phyloP scores from a whole-genome alignment of 2,329 filamentous ascomycete genomes.

The Stachybotrys echinatus region DNA sequence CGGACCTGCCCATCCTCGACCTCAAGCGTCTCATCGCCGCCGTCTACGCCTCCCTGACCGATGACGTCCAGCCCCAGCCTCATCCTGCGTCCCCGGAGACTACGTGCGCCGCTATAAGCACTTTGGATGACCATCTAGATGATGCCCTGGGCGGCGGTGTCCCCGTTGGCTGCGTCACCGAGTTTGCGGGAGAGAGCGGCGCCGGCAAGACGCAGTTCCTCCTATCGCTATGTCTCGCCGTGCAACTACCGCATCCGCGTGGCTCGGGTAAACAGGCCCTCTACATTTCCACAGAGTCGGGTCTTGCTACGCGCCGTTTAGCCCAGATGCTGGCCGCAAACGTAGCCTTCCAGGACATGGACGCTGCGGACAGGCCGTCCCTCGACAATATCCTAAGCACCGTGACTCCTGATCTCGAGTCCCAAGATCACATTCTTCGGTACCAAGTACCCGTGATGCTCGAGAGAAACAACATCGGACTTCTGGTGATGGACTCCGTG shows the following conservation, averaged over 20 bases:
- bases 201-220: conserved; percentile 94
- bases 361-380: conserved; percentile 42
- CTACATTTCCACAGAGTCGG: conserved; percentile 90
- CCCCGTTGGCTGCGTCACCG: conserved; percentile 74
- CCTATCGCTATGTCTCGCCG: conserved; percentile 74
- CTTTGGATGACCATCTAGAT: conserved; percentile 71
- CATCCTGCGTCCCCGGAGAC: background rate
- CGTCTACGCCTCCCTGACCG: conserved; percentile 62
- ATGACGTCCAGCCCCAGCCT: conserved; percentile 39
- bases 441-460: conserved; percentile 90
- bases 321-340: conserved; percentile 70
- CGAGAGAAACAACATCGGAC: conserved; percentile 66
- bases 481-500: conserved; percentile 85
- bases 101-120: conserved; percentile 55
- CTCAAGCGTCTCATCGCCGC: conserved; percentile 67
- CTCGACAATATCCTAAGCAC: conserved; percentile 76
- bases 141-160: conserved; percentile 69
- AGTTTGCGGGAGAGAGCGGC: conserved; percentile 89
- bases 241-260: conserved; percentile 70
- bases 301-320: conserved; percentile 76
- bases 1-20: conserved; percentile 74
- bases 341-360: conserved; percentile 45
- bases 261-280: conserved; percentile 71
- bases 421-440: conserved; percentile 88
- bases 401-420: conserved; percentile 82